Conservation (phyloP, 768 basidiomycete species). For the Chlorophyllum brunneum region DNA sequence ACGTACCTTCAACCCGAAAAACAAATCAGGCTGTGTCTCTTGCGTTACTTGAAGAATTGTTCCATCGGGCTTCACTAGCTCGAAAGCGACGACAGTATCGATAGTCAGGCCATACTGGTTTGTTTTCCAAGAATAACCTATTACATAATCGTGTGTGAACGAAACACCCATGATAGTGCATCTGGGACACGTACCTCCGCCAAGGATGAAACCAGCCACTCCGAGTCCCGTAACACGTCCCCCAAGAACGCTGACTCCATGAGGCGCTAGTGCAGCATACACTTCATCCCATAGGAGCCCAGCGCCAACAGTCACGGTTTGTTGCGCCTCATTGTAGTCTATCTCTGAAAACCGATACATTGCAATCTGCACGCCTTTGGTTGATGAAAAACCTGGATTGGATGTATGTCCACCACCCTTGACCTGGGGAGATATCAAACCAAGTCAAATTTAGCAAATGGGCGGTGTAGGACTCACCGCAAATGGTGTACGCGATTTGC, state of each 20-base stretch:
- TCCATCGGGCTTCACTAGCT: constrained; percentile 56
- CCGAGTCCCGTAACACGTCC: constrained; percentile 45
- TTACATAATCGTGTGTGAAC: background rate
- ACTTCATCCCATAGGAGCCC: constrained; percentile 49
- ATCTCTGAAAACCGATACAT: constrained; percentile 36
- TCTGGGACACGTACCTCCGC: constrained; percentile 32
- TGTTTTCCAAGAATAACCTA: constrained; percentile 62
- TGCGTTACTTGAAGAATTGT: constrained; percentile 32
- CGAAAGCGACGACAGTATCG: constrained; percentile 53
- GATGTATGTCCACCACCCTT: constrained; percentile 46
- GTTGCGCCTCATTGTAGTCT: constrained; percentile 24
- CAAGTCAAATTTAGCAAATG: background rate
- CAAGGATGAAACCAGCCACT: constrained; percentile 44
- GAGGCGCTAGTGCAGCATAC: constrained; percentile 37
- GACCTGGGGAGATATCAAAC: constrained; percentile 28
- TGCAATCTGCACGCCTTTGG: constrained; percentile 45
- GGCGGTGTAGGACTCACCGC: constrained; percentile 33
- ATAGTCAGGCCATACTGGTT: constrained; percentile 58
- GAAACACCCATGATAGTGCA: background rate
- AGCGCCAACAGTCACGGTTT: constrained; percentile 27
- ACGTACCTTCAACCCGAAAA: constrained; percentile 29
- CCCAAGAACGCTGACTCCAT: constrained; percentile 43
- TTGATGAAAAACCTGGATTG: constrained; percentile 47
- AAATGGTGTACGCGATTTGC: constrained; percentile 42
- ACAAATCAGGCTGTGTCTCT: constrained; percentile 31